Percentiles rank a stretch among this genome's conserved stretches.
Evolutionary conservation across 805 yeast species (phyloP).

Genomic region (Candida golubevii): DNA sequence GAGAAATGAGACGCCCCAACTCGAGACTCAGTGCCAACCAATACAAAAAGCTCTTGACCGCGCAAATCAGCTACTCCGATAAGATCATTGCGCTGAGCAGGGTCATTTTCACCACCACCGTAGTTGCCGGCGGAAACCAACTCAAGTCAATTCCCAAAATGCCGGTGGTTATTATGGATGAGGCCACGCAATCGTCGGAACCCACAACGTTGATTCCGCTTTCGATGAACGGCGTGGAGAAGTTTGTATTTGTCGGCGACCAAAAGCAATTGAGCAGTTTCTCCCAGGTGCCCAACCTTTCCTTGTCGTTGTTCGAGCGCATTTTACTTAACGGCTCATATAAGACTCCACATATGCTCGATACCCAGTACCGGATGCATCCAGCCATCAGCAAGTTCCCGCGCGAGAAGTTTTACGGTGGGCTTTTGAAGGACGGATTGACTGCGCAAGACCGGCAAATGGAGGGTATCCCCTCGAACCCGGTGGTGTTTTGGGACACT

Average conservation of each 20-base stretch:
- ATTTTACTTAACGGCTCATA: slow-evolving; percentile 59
- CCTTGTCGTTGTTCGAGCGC: slow-evolving; percentile 66
- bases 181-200: slow-evolving; percentile 73
- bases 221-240: slow-evolving; percentile 60
- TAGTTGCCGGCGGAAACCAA: slow-evolving; percentile 60
- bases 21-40: slow-evolving; percentile 28
- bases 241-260: slow-evolving; percentile 71
- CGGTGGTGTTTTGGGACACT: slow-evolving; percentile 61
- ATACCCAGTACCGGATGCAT: slow-evolving; percentile 68
- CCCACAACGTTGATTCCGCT: slow-evolving; percentile 68
- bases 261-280: slow-evolving; percentile 71
- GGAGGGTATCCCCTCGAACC: slow-evolving; percentile 44
- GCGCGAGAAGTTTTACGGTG: slow-evolving; percentile 46
- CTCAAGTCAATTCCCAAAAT: slow-evolving; percentile 49
- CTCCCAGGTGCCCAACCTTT: slow-evolving; percentile 62
- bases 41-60: slow-evolving; percentile 47
- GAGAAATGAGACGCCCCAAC: slow-evolving; percentile 35
- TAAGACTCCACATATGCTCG: slow-evolving; percentile 59
- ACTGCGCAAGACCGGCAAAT: slow-evolving; percentile 45
- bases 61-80: slow-evolving; percentile 41
- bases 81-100: slow-evolving; percentile 45
- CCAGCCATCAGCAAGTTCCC: slow-evolving; percentile 61
- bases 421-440: slow-evolving; percentile 54
- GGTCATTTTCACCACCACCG: slow-evolving; percentile 71
- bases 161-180: slow-evolving; percentile 75